Evolutionary conservation across 2,329 filamentous ascomycete species (phyloP), one percentile per base, ranked within the genome.

Genomic region (Sporothrix pseudoabietina): DNA sequence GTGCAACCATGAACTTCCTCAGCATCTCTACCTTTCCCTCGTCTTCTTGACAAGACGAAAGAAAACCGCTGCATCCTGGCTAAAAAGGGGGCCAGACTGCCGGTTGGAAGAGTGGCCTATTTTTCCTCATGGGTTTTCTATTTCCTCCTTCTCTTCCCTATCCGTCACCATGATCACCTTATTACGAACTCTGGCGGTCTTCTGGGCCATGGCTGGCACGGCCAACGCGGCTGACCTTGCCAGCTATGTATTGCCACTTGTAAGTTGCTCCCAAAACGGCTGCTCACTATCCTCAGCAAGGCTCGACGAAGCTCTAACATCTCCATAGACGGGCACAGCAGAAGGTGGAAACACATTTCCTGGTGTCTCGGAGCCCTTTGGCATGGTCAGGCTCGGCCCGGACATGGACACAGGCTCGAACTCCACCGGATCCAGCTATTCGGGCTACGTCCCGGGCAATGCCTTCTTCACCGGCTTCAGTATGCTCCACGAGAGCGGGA

Each of bases 401-500:
- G 84, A 87, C 69, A 79, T 87, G 14, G 75, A 76, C 61, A 54
- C 41, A 2, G 75, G 75, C 16, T 82, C 85, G 72, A 83, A 82
- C 14, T 85, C 84, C 14, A 80, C 80, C 9, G 41, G 7, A 10
- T 86, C 88, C 75, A 82, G 83, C 30, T 88, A 88, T 76, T 87
- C 86, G 2, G 87, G 87, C 19, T 88, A 87, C 74, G 81, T 83
- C 65, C 77, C 83, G 0, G 73, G 73, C 26, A 22, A 39, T 3
- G 54, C 70, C 49, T 76, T 71, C 39, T 76, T 90, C 75, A 87
- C 85, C 1, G 88, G 87, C 22, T 90, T 90, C 79, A 88, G 86
- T 73, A 84, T 91, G 85, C 87, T 91, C 77, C 89, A 91, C 76
- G 89, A 91, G 78, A 87, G 86, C 74, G 89, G 90, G 3, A 92